Evolutionary conservation across 352 stramenopile species (phyloP), one percentile per base, ranked within the genome.

Genomic region (Phytophthora constricta): DNA sequence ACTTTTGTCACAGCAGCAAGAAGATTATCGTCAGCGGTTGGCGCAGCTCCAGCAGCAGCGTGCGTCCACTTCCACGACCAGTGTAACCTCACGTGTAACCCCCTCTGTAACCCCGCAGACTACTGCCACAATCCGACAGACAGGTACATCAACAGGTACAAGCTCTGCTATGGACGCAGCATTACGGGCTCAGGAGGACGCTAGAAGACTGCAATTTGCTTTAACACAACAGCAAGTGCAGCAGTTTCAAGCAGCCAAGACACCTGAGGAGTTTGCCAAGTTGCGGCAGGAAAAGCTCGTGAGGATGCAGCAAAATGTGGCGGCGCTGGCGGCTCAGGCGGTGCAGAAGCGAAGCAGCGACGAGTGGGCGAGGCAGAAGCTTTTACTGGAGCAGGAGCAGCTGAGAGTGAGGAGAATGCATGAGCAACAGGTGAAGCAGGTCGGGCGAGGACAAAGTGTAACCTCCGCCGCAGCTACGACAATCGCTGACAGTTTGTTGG

Each of bases 291-390:
- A 87, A 51, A 76, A 82, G 14, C 66, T 90, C 8, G 65, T 82
- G 31, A 77, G 71, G 14, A 60, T 92, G 27, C 84, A 92, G 54
- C 81, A 90, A 27, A 83, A 82, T 20, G 68, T 72, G 27, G 66
- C 71, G 37, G 71, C 68, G 27, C 57, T 85, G 26, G 68, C 75
- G 25, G 74, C 74, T 0, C 62, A 84, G 2, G 68, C 70, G 8
- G 55, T 72, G 45, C 64, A 77, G 43, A 73, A 82, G 55, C 54
- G 53, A 17, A 63, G 56, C 13, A 75, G 70, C 14, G 74, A 76
- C 3, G 66, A 86, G 14, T 75, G 73, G 66, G 50, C 86, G 14
- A 76, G 75, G 1, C 71, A 64, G 45, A 86, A 89, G 37, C 19
- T 86, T 33, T 23, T 81, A 27, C 39, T 74, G 8, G 84, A 90